Base-by-base conservation (phyloP, 2,329 filamentous ascomycete genomes). In the Taxawa tesnikishii region DNA sequence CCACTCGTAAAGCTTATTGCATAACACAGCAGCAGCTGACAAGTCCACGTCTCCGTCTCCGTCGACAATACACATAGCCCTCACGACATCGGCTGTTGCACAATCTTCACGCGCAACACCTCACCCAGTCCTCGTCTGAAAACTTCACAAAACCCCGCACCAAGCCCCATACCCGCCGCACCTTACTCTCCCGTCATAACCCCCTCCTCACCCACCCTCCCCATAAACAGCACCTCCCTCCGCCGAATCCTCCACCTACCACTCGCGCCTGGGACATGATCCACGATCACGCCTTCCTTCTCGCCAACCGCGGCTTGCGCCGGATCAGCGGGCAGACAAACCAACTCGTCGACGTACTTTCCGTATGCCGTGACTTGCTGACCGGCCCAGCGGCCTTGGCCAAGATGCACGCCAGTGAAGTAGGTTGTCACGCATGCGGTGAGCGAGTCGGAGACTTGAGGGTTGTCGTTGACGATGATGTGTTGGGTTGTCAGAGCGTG, bases 401-500 rank as follows among this genome's bases (percentile, higher is more conserved):
- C 60, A 24, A 63, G 58, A 41, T 63, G 59, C 3, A 52, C 47
- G 6, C 53, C 59, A 3, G 55, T 53, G 34, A 63, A 64, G 33
- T 62, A 58, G 0, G 59, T 63, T 2, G 46, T 48, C 1, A 53
- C 49, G 9, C 43, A 42, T 6, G 59, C 60, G 4, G 43, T 44
- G 6, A 23, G 26, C 6, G 27, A 27, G n/a, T n/a, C n/a, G n/a
- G n/a, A n/a, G n/a, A n/a, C n/a, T 30, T 48, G 50, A 28, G 46
- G 46, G 28, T 44, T 43, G 8, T 45, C 41, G 2, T 41, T 29
- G 34, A 63, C 51, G 15, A 36, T 37, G 30, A 62, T 59, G 3
- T 42, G 50, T 34, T 62, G 58, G 2, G 60, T 62, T 3, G 58
- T 62, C 4, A 64, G 49, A 12, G 47, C 52, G 39, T 64, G 59